phyloP scores from a whole-genome alignment of 352 stramenopile species.

The Globisporangium carolinianum region DNA sequence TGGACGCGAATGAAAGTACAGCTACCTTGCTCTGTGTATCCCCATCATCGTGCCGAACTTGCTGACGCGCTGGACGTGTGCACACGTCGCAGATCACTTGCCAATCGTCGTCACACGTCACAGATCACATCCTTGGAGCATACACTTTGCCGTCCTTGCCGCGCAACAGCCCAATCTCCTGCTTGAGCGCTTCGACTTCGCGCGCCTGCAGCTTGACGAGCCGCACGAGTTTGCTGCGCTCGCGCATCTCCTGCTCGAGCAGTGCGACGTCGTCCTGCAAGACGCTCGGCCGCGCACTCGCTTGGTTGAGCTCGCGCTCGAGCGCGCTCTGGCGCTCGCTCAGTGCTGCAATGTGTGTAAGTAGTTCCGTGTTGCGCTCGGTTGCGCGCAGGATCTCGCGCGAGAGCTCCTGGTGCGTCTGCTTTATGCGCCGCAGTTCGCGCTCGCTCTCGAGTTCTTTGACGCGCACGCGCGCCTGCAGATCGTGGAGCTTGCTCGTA shows the following conservation, averaged over 20 bases:
- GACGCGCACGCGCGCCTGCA: constrained; percentile 61
- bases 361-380: constrained; percentile 75
- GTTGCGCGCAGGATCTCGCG: constrained; percentile 74
- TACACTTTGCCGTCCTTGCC: constrained; percentile 81
- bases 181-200: constrained; percentile 88
- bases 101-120: constrained; percentile 17
- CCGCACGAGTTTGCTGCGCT: constrained; percentile 85
- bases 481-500: constrained; percentile 53
- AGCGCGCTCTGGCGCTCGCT: constrained; percentile 73
- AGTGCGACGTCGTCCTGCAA: constrained; percentile 44
- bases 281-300: constrained; percentile 30
- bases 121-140: constrained; percentile 21
- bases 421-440: constrained; percentile 30
- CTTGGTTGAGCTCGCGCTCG: constrained; percentile 84
- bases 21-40: no score
- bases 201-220: constrained; percentile 89
- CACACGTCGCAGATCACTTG: no score
- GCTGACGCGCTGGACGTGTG: no score
- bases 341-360: constrained; percentile 72
- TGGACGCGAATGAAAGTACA: no score
- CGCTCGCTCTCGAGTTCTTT: constrained; percentile 74
- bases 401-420: constrained; percentile 57
- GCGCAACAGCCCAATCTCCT: constrained; percentile 82
- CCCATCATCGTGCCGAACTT: no score
- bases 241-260: constrained; percentile 70